A percentile compares a stretch with the other conserved stretches of the same genome.
phyloP scores from a whole-genome alignment of 2,329 filamentous ascomycete genomes.

The Didymosphaeria variabile region DNA sequence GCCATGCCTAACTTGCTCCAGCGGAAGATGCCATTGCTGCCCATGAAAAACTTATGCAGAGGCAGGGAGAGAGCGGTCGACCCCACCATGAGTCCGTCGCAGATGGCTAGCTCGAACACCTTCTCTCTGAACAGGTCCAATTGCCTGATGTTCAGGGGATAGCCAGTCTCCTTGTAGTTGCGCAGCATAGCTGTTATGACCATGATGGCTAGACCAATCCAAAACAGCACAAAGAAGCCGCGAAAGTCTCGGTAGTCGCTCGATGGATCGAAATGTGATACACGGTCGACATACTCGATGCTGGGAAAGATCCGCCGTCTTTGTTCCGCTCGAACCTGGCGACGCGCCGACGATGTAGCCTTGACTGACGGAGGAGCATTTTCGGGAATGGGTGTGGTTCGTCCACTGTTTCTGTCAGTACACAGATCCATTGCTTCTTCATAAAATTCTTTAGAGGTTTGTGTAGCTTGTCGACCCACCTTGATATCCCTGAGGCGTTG shows the following conservation, averaged over 20 bases:
- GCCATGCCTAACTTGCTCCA: conserved; percentile 83
- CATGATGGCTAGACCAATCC: conserved; percentile 97
- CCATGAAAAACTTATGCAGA: conserved; percentile 74
- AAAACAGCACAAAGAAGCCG: conserved; percentile 98
- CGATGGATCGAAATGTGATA: conserved; percentile 93
- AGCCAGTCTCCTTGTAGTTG: conserved; percentile 93
- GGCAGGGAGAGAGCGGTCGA: conserved; percentile 77
- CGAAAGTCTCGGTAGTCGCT: conserved; percentile 95
- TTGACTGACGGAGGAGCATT: conserved; percentile 94
- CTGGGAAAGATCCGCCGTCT: conserved; percentile 89
- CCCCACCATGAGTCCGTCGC: conserved; percentile 84
- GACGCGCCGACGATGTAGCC: conserved; percentile 83
- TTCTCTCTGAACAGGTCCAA: conserved; percentile 90
- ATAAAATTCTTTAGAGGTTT: conserved; percentile 59
- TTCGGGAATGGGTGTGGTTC: conserved; percentile 81
- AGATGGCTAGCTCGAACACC: conserved; percentile 83
- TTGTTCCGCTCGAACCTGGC: conserved; percentile 81
- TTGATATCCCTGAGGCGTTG: conserved; percentile 45
- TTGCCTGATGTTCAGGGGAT: conserved; percentile 83
- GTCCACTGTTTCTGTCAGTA: conserved; percentile 66
- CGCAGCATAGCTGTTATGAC: conserved; percentile 91
- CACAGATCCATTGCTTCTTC: background rate
- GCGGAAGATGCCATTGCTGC: conserved; percentile 64
- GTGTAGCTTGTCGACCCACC: conserved; percentile 69
- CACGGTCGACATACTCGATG: conserved; percentile 86